Conservation (phyloP, 768 basidiomycete species). For the Boletellus sp. region DNA sequence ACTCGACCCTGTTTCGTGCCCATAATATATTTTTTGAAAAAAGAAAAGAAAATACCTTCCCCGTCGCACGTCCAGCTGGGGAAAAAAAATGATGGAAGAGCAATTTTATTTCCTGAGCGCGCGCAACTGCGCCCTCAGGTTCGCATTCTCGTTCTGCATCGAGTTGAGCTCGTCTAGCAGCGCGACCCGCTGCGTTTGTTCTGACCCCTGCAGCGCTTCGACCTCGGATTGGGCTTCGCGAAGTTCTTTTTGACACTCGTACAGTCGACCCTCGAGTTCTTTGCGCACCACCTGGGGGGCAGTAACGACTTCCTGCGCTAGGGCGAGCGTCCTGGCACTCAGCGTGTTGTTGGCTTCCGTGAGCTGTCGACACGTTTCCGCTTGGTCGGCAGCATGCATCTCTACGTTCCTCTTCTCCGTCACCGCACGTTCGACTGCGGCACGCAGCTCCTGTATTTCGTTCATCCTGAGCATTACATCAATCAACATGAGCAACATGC, state of each 20-base stretch:
- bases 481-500: constrained; percentile 1
- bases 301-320: constrained; percentile 36
- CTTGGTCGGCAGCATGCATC: constrained; percentile 62
- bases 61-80: not conserved
- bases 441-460: constrained; percentile 59
- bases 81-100: not conserved
- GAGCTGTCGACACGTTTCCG: constrained; percentile 68
- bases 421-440: constrained; percentile 53
- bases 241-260: constrained; percentile 57
- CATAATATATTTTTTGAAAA: not conserved
- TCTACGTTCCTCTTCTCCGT: constrained; percentile 71
- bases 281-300: constrained; percentile 47
- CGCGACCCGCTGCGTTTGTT: constrained; percentile 78
- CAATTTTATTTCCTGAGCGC: constrained; percentile 38
- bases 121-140: constrained; percentile 66
- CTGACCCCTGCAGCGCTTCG: constrained; percentile 60
- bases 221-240: constrained; percentile 66
- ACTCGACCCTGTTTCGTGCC: too few relatives aligned
- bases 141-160: constrained; percentile 75
- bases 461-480: constrained; percentile 47
- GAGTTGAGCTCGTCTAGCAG: constrained; percentile 86
- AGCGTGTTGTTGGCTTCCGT: constrained; percentile 76
- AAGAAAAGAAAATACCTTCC: not conserved
- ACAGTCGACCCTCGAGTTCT: constrained; percentile 63
- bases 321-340: constrained; percentile 62